Evolutionary conservation across 2,329 filamentous ascomycete species (phyloP), one percentile per base, ranked within the genome.

Genomic region (Arthroderma uncinatum): DNA sequence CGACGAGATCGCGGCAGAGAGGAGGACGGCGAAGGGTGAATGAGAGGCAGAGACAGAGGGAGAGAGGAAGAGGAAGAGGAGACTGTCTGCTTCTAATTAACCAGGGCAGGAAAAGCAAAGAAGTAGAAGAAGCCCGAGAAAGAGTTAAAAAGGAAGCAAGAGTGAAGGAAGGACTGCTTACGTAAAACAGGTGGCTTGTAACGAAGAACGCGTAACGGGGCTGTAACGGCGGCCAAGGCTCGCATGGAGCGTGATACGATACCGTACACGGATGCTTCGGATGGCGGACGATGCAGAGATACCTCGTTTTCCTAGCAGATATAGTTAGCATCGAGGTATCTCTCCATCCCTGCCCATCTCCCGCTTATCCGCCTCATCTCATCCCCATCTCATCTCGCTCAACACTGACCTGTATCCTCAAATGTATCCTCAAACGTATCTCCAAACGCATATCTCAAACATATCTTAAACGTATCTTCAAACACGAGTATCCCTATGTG

Each of bases 1-100:
- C 57, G 58, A 60, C 58, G 61, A 59, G 62, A 48, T 58, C 48
- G 25, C 47, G 16, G 19, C 37, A 59, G 56, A 57, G 47, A 48
- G 53, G 33, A 53, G 16, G 52, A 44, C 58, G 54, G 55, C 59
- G 59, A 44, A 57, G 40, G 58, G 53, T 47, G 52, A 54, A 53
- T 59, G 60, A 56, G 57, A 58, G 58, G 57, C 55, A 55, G 58
- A 59, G 21, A 47, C 61, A 54, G 55, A 55, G 58, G 54, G 53
- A 57, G 57, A 58, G 19, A 54, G 56, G 25, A 56, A 30, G 23
- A 55, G 19, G 40, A 39, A 47, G 19, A 19, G 53, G 58, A 37
- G 39, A 21, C 5, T 23, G n/a, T 19, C 39, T 42, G 39, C 39
- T 21, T 19, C 21, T 42, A 42, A 42, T 19, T 19, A 16, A 16